Conservation (phyloP, 2,329 filamentous ascomycete genomes). For the Epichloe coenophiala region DNA sequence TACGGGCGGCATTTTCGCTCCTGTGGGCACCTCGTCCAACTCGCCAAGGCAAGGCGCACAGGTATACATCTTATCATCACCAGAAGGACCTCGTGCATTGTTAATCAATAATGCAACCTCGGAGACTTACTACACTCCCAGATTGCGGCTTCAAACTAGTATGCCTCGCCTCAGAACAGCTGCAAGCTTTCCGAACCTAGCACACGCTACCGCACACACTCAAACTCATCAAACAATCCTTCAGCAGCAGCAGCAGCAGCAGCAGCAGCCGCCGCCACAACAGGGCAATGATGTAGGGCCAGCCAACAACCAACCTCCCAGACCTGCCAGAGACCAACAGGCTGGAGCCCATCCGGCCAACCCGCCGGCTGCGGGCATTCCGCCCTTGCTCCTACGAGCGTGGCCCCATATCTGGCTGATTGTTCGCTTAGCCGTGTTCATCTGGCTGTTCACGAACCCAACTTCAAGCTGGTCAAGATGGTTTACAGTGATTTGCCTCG, state of each 20-base stretch:
- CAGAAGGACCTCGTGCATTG: constrained; percentile 43
- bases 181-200: constrained; percentile 6
- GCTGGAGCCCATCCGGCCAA: constrained; percentile 24
- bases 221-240: constrained; percentile 2
- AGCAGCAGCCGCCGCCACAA: neutral
- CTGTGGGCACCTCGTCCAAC: constrained; percentile 4
- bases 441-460: constrained; percentile 51
- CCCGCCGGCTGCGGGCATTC: constrained; percentile 20
- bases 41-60: constrained; percentile 25
- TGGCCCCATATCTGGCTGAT: constrained; percentile 50
- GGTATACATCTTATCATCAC: constrained; percentile 48
- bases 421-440: constrained; percentile 42
- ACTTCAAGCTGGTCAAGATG: constrained; percentile 46
- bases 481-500: constrained; percentile 39
- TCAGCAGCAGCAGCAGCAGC: constrained; percentile 8
- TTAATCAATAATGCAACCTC: constrained; percentile 36
- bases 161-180: constrained; percentile 15
- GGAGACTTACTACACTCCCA: constrained; percentile 39
- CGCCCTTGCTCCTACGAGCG: constrained; percentile 22
- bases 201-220: neutral
- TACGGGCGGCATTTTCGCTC: constrained; percentile 13
- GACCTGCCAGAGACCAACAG: neutral
- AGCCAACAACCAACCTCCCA: neutral
- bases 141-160: constrained; percentile 15
- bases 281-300: neutral